These are phyloP conservation scores for Rhizophora mangle DNA, from an alignment of 345 rosid genomes.

Conservation along the genomic window DNA sequence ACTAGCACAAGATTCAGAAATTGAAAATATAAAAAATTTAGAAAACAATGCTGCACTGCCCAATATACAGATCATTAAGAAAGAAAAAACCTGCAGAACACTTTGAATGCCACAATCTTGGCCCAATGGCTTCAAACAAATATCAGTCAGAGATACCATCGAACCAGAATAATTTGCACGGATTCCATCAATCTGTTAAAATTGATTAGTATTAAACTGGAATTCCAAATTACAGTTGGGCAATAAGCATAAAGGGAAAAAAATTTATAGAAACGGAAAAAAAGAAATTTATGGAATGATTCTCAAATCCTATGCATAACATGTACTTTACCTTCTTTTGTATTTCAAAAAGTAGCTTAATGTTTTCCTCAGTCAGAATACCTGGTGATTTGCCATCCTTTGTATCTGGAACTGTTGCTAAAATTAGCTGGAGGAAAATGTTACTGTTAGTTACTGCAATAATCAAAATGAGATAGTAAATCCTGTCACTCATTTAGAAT, in stretches of 20 bases:
- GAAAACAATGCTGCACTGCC: not conserved
- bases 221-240: slow-evolving; percentile 9
- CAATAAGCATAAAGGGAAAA: not conserved
- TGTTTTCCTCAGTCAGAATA: slow-evolving; percentile 78
- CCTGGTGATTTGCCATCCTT: slow-evolving; percentile 49
- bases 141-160: slow-evolving; percentile 76
- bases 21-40: not conserved
- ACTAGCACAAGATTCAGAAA: not conserved
- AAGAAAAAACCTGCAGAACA: slow-evolving; percentile 68
- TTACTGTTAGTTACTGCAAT: slow-evolving; percentile 17
- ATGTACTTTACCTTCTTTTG: slow-evolving; percentile 70
- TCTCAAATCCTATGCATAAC: slow-evolving; percentile 1
- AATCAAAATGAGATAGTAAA: not conserved
- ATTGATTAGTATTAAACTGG: slow-evolving; percentile 15
- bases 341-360: slow-evolving; percentile 85
- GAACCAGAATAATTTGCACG: slow-evolving; percentile 79
- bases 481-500: not conserved
- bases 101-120: slow-evolving; percentile 95
- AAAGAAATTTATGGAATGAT: not conserved
- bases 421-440: slow-evolving; percentile 57
- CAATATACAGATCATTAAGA: slow-evolving; percentile 4
- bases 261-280: not conserved
- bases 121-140: slow-evolving; percentile 94
- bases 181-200: slow-evolving; percentile 75
- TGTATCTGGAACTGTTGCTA: slow-evolving; percentile 68